Conservation (phyloP, 1,284 basidiomycete genomes). For the Naganishia sp. region DNA sequence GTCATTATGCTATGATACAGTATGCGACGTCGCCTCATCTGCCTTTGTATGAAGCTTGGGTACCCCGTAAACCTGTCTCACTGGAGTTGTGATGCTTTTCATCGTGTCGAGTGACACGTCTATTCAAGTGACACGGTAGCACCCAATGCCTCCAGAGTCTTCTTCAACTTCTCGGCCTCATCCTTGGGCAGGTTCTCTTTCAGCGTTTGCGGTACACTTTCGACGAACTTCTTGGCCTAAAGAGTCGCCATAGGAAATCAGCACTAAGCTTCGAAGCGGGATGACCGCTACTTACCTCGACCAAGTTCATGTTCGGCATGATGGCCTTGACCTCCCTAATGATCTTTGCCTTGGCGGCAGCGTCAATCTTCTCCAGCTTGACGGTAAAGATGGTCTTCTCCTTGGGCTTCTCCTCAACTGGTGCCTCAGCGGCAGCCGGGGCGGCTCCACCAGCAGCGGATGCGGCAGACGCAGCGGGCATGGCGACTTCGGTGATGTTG, state of each 20-base stretch:
- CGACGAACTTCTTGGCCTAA: slow-evolving; percentile 99
- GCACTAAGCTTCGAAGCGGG: background rate
- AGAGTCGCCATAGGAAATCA: slow-evolving; percentile 38
- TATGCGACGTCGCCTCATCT: slow-evolving; percentile 13
- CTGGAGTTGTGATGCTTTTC: slow-evolving; percentile 7
- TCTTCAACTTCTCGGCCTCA: slow-evolving; percentile 94
- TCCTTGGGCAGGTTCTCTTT: slow-evolving; percentile 98
- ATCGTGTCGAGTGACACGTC: slow-evolving; percentile 31
- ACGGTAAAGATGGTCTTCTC: slow-evolving; percentile 98
- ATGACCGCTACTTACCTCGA: slow-evolving; percentile 70
- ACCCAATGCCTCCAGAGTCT: slow-evolving; percentile 83
- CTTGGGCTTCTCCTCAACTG: slow-evolving; percentile 87
- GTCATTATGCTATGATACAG: slow-evolving; percentile 31
- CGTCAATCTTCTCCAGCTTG: slow-evolving; percentile 88
- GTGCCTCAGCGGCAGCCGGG: slow-evolving; percentile 61
- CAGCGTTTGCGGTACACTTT: slow-evolving; percentile 87
- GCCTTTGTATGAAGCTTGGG: slow-evolving; percentile 1
- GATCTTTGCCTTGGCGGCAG: slow-evolving; percentile 89
- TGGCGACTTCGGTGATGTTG: slow-evolving; percentile 97
- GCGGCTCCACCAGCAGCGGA: slow-evolving; percentile 61
- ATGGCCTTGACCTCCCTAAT: slow-evolving; percentile 97
- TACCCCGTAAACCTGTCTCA: background rate
- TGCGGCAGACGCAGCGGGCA: slow-evolving; percentile 75
- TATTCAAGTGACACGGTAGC: slow-evolving; percentile 83
- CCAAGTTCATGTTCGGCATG: slow-evolving; percentile 89